Conservation (phyloP, 805 yeast genomes). For the Schwanniomyces polymorphus region DNA sequence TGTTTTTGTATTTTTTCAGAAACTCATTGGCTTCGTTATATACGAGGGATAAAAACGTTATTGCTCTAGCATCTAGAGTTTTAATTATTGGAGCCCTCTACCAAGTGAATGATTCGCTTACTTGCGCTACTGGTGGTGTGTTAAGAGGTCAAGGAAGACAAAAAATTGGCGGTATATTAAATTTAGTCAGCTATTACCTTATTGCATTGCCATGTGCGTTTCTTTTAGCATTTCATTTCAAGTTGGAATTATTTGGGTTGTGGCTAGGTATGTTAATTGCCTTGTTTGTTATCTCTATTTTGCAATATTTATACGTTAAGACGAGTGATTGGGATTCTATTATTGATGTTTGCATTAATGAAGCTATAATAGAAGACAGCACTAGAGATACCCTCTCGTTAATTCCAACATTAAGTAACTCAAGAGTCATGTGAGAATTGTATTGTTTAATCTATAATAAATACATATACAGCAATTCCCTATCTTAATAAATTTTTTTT, state of each 20-base stretch:
- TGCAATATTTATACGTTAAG: constrained; percentile 42
- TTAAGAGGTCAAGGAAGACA: constrained; percentile 61
- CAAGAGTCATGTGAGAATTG: constrained; percentile 8
- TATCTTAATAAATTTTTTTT: neutral
- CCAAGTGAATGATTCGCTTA: constrained; percentile 51
- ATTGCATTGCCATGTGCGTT: constrained; percentile 52
- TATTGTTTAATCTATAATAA: neutral
- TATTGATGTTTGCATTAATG: constrained; percentile 40
- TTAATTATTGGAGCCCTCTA: constrained; percentile 49
- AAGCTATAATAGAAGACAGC: constrained; percentile 41
- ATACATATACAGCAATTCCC: neutral
- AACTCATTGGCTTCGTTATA: constrained; percentile 39
- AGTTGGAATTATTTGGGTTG: constrained; percentile 43
- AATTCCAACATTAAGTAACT: constrained; percentile 28
- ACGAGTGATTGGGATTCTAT: constrained; percentile 45
- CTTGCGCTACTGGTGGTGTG: constrained; percentile 53
- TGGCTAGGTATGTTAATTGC: constrained; percentile 52
- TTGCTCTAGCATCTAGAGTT: constrained; percentile 37
- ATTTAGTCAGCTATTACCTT: constrained; percentile 47
- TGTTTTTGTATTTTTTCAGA: constrained; percentile 37
- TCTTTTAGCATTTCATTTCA: constrained; percentile 40
- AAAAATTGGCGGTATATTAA: constrained; percentile 54
- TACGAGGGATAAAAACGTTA: constrained; percentile 38
- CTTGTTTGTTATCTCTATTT: constrained; percentile 37
- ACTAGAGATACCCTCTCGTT: constrained; percentile 24